phyloP scores from a whole-genome alignment of 1,139 yeast species.

The Pichia sp. region DNA sequence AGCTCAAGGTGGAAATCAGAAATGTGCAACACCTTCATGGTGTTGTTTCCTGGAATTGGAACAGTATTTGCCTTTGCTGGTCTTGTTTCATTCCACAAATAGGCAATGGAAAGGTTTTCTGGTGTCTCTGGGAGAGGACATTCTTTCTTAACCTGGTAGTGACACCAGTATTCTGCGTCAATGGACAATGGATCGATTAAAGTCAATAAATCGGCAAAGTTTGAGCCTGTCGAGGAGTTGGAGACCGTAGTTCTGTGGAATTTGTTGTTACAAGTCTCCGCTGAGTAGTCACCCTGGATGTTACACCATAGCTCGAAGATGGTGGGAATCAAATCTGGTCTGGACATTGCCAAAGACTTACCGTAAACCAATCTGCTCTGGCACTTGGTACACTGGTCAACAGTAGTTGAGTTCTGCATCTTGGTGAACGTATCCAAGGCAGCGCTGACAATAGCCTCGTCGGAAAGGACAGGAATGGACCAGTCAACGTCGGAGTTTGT shows the following conservation, averaged over 20 bases:
- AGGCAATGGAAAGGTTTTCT: constrained; percentile 26
- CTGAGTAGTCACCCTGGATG: constrained; percentile 28
- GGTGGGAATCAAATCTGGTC: constrained; percentile 42
- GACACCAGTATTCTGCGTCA: constrained; percentile 54
- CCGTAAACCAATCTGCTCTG: constrained; percentile 40
- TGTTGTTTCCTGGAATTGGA: constrained; percentile 36
- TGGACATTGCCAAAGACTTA: constrained; percentile 37
- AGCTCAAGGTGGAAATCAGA: constrained; percentile 62
- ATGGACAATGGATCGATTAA: constrained; percentile 44
- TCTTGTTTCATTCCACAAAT: constrained; percentile 41
- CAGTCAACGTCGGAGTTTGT: constrained; percentile 9
- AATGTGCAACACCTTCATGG: constrained; percentile 61
- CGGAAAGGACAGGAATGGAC: constrained; percentile 10
- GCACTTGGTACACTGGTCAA: constrained; percentile 38
- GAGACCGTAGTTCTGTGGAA: constrained; percentile 36
- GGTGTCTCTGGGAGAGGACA: constrained; percentile 46
- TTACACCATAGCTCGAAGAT: constrained; percentile 44
- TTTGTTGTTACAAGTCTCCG: constrained; percentile 30
- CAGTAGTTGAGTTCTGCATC: constrained; percentile 19
- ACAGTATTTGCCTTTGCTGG: constrained; percentile 34
- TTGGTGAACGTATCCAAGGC: constrained; percentile 12
- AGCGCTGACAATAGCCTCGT: constrained; percentile 3
- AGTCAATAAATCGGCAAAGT: constrained; percentile 44
- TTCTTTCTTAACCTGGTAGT: constrained; percentile 38
- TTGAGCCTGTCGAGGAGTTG: constrained; percentile 37